phyloP scores from a whole-genome alignment of 345 rosid species.

The Gossypioides kirkii region DNA sequence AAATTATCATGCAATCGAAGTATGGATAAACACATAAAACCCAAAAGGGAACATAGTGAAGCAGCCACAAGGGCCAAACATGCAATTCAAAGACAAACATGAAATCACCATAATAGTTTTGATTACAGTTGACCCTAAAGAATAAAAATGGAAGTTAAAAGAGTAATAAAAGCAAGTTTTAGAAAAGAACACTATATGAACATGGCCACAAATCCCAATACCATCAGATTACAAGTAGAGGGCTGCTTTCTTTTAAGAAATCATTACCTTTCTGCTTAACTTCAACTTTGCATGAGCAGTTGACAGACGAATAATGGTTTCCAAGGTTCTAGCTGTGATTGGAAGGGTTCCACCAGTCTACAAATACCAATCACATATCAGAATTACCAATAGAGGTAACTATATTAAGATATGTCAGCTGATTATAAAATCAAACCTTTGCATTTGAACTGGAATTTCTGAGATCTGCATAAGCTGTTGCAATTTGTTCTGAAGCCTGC shows the following conservation, averaged over 20 bases:
- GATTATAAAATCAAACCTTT: constrained; percentile 41
- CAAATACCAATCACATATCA: constrained; percentile 24
- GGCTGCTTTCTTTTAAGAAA: neutral
- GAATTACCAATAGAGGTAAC: neutral
- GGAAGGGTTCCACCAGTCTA: constrained; percentile 98
- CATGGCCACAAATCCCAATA: neutral
- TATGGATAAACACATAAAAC: neutral
- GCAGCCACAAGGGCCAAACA: neutral
- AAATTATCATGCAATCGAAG: constrained; percentile 12
- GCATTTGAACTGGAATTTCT: constrained; percentile 69
- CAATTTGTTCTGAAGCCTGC: constrained; percentile 92
- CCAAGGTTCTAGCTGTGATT: constrained; percentile 93
- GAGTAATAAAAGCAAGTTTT: neutral
- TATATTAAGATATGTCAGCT: neutral
- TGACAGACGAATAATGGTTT: constrained; percentile 94
- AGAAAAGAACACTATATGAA: neutral
- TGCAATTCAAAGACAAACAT: neutral
- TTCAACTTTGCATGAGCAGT: constrained; percentile 97
- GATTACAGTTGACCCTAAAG: neutral
- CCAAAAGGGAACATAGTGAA: neutral
- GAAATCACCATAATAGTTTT: neutral
- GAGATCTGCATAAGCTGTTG: constrained; percentile 93
- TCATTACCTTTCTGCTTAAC: constrained; percentile 68
- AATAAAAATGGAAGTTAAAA: neutral
- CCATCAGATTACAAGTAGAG: neutral